These are phyloP conservation scores for Ascochyta pisi DNA, from an alignment of 2,329 filamentous ascomycete genomes.

Conservation along the genomic window DNA sequence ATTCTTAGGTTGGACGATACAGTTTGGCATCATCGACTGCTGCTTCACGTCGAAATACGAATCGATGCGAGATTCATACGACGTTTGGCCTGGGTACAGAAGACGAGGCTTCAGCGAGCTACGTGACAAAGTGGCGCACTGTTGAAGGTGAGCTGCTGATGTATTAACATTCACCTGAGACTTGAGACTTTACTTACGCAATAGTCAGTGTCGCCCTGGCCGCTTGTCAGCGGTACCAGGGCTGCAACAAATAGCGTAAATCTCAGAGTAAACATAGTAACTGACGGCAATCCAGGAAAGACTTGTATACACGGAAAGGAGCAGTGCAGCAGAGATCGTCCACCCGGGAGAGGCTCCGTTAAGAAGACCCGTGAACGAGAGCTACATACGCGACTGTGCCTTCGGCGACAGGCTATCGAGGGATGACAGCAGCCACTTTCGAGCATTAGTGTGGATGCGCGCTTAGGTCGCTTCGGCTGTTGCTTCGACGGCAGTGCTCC, in stretches of 20 bases:
- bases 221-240: slow-evolving; percentile 6
- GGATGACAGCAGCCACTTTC: background rate
- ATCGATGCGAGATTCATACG: slow-evolving; percentile 21
- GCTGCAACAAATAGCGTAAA: slow-evolving; percentile 17
- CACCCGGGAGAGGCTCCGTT: background rate
- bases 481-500: background rate
- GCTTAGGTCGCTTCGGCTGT: background rate
- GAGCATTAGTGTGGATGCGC: background rate
- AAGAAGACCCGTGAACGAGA: background rate
- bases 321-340: background rate
- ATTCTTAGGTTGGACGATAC: slow-evolving; percentile 32
- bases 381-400: background rate
- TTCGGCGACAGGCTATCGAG: background rate
- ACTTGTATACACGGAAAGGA: background rate
- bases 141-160: background rate
- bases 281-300: background rate
- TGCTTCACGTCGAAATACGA: slow-evolving; percentile 34
- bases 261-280: slow-evolving; percentile 14
- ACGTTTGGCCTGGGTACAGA: slow-evolving; percentile 22
- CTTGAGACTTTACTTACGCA: slow-evolving; percentile 4
- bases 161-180: background rate
- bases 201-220: background rate
- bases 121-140: slow-evolving; percentile 19
- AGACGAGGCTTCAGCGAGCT: slow-evolving; percentile 18
- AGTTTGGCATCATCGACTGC: slow-evolving; percentile 29